Percentiles rank a stretch among this genome's conserved stretches.
phyloP scores from a whole-genome alignment of 163 green algal genomes.

The Scenedesmus sp. region DNA sequence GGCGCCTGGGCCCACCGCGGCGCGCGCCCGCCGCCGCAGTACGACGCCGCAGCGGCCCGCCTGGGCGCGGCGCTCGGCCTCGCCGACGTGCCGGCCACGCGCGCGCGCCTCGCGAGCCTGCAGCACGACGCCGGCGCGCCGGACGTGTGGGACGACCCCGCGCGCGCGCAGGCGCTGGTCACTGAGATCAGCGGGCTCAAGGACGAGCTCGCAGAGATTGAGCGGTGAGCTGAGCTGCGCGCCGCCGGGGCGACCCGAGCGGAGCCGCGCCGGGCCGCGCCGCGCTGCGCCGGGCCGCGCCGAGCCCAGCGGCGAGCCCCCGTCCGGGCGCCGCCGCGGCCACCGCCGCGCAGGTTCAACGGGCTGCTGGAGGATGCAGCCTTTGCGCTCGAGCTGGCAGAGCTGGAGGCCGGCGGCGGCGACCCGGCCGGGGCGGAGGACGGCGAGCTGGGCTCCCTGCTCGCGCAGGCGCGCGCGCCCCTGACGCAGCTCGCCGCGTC shows the following conservation, averaged over 20 bases:
- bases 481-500: constrained; percentile 36
- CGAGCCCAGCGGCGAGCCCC: no score
- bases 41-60: constrained; percentile 12
- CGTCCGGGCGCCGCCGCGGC: no score
- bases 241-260: no score
- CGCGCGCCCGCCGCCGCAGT: neutral
- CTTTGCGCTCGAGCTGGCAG: constrained; percentile 75
- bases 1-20: no score
- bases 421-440: neutral
- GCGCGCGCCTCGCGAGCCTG: constrained; percentile 57
- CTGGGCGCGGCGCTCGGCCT: constrained; percentile 55
- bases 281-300: no score
- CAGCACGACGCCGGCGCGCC: constrained; percentile 61
- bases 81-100: constrained; percentile 54
- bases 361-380: constrained; percentile 67
- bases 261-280: no score
- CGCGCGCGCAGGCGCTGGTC: constrained; percentile 66
- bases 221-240: no score
- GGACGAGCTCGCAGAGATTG: constrained; percentile 33
- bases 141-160: constrained; percentile 76
- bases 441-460: constrained; percentile 38
- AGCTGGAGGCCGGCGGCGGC: constrained; percentile 57
- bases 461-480: constrained; percentile 26
- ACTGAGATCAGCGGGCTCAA: constrained; percentile 53
- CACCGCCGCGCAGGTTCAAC: constrained; percentile 55